Base-by-base conservation (phyloP, 495 filamentous ascomycete genomes). In the Daldinia grandis region DNA sequence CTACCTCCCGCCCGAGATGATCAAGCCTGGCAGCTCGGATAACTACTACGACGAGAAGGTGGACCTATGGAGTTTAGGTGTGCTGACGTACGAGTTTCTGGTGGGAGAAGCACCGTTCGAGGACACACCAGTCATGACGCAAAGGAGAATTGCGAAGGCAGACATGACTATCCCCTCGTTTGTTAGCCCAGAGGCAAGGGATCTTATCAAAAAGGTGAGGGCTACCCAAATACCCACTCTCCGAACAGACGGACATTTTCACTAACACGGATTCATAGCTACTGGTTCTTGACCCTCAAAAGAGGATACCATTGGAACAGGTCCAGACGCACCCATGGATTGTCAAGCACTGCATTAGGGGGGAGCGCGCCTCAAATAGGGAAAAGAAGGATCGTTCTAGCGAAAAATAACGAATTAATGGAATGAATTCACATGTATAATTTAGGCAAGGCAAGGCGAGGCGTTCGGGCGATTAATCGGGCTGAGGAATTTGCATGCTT, bases 1-100 rank as follows among this genome's bases (percentile, higher is more conserved):
- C 80, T 98, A 99, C 78, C 86, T 99, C 17, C 95, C 95, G 7
- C 95, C 95, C 24, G 95, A 99, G 88, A 99, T 99, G 96, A 86
- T 99, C 77, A 90, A 90, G 71, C 87, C 90, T 2, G 91, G 92
- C 64, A 83, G 86, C 66, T 86, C 89, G 67, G 92, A 93, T 63
- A 96, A 94, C 76, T 94, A 82, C 71, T 98, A 99, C 78, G 93
- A 84, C 61, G 94, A 98, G 78, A 97, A 97, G 81, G 94, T 99
- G 14, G 95, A 99, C 78, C 79, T 98, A 56, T 99, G 95, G 95
- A 94, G 90, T 76, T 80, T 99, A 75, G 95, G 96, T 24, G 95
- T 99, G 40, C 79, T 99, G 81, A 97, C 91, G 3, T 99, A 98
- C 74, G 95, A 99, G 80, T 99, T 99, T 74, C 81, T 99, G 68